These are phyloP conservation scores for Porogramme epimiltina DNA, from an alignment of 1,284 basidiomycete genomes.

Conservation along the genomic window DNA sequence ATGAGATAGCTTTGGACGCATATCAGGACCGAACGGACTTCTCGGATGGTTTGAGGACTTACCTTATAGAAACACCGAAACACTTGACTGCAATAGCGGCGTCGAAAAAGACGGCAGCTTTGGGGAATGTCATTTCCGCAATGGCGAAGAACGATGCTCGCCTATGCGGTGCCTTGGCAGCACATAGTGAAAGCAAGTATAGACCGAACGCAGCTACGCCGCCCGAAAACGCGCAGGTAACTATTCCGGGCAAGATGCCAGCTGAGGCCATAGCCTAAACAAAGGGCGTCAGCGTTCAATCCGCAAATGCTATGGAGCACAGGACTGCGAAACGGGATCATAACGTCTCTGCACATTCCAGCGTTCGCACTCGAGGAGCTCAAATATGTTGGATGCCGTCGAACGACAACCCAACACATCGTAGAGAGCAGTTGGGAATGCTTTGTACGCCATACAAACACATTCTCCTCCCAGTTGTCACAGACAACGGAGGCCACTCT, in stretches of 20 bases:
- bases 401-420: too few species aligned
- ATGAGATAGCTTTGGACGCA: constrained; percentile 73
- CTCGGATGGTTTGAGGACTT: constrained; percentile 22
- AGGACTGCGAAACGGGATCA: too few species aligned
- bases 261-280: constrained; percentile 82
- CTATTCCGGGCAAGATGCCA: constrained; percentile 83
- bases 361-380: too few species aligned
- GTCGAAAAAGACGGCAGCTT: constrained; percentile 85
- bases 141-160: constrained; percentile 89
- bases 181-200: constrained; percentile 87
- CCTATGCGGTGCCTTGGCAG: constrained; percentile 74
- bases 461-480: too few species aligned
- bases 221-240: constrained; percentile 90
- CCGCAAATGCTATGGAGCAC: neutral
- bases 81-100: constrained; percentile 95
- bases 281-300: neutral
- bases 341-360: too few species aligned
- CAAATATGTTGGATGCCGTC: too few species aligned
- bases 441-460: too few species aligned
- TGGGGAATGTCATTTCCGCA: constrained; percentile 84
- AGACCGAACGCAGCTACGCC: constrained; percentile 83
- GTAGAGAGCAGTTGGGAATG: too few species aligned
- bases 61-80: constrained; percentile 95
- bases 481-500: too few species aligned
- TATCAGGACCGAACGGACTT: neutral